These are phyloP conservation scores for Endocarpon pusillum DNA, from an alignment of 495 filamentous ascomycete genomes.

Conservation along the genomic window DNA sequence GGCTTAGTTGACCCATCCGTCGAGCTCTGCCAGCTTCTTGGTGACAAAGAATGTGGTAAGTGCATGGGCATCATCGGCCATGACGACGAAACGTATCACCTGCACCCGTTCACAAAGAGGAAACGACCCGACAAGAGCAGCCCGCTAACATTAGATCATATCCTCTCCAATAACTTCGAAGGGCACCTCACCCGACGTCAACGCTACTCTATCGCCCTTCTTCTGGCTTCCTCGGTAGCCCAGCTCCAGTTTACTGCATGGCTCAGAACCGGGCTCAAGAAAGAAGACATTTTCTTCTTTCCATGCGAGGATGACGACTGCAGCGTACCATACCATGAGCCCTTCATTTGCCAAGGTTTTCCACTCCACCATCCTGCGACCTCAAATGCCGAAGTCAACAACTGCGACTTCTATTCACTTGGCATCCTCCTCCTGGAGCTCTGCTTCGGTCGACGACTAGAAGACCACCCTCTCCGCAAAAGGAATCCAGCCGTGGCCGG, in stretches of 20 bases:
- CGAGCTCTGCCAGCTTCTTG: slow-evolving; percentile 6
- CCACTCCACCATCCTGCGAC: not conserved
- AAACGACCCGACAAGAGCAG: too few relatives aligned
- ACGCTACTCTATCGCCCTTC: slow-evolving; percentile 13
- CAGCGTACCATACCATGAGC: slow-evolving; percentile 8
- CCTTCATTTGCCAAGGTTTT: slow-evolving; percentile 13
- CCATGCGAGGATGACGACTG: slow-evolving; percentile 2
- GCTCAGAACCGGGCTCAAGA: slow-evolving; percentile 5
- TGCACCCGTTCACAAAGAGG: slow-evolving; percentile 2
- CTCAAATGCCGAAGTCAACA: too few relatives aligned
- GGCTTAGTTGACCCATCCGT: too few relatives aligned
- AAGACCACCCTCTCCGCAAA: slow-evolving; percentile 7
- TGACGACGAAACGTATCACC: not conserved
- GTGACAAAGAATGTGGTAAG: slow-evolving; percentile 7
- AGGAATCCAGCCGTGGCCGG: too few relatives aligned
- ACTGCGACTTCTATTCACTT: too few relatives aligned
- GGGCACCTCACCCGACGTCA: slow-evolving; percentile 10
- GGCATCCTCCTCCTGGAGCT: slow-evolving; percentile 24
- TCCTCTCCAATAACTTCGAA: too few relatives aligned
- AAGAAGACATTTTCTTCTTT: slow-evolving; percentile 11
- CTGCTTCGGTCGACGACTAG: slow-evolving; percentile 18
- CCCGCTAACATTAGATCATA: too few relatives aligned
- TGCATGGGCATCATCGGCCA: slow-evolving; percentile 11
- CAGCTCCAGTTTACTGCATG: slow-evolving; percentile 11
- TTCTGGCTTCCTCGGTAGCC: slow-evolving; percentile 10